These are phyloP conservation scores for Arthrocladium fulminans DNA, from an alignment of 2,329 filamentous ascomycete species.

Conservation along the genomic window DNA sequence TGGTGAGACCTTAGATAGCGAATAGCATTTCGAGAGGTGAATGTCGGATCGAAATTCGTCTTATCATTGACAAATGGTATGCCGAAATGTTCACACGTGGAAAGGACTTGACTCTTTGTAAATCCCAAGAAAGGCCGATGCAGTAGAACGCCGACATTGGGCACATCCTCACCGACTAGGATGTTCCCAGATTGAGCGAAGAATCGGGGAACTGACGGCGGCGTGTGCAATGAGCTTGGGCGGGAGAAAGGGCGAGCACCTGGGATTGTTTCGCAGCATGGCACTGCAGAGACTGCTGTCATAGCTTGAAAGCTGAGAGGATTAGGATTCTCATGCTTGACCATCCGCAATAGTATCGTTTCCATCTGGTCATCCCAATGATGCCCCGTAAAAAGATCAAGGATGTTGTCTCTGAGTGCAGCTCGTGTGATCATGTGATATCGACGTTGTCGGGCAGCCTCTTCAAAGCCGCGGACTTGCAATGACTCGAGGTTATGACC, in stretches of 20 bases:
- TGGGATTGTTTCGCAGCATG: constrained; percentile 18
- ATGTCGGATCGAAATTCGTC: constrained; percentile 68
- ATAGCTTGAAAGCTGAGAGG: constrained; percentile 20
- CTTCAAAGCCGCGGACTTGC: constrained; percentile 61
- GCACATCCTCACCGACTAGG: background rate
- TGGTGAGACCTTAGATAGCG: constrained; percentile 54
- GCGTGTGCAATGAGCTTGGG: background rate
- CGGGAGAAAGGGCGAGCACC: constrained; percentile 10
- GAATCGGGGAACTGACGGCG: constrained; percentile 18
- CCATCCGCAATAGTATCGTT: constrained; percentile 71
- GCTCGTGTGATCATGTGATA: constrained; percentile 61
- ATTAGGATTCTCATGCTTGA: constrained; percentile 10
- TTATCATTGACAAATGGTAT: constrained; percentile 74
- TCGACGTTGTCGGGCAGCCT: constrained; percentile 61
- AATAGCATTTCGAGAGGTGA: constrained; percentile 75
- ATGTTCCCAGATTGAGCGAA: no score
- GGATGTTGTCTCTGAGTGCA: constrained; percentile 46
- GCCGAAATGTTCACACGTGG: constrained; percentile 60
- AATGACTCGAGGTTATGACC: constrained; percentile 28
- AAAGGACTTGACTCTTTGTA: constrained; percentile 38
- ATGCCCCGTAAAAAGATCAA: constrained; percentile 67
- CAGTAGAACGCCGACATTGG: constrained; percentile 49
- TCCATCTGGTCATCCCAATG: constrained; percentile 88
- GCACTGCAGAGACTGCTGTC: constrained; percentile 9
- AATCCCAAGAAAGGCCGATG: constrained; percentile 63